Conservation (phyloP, 2,329 filamentous ascomycete genomes). For the Fusarium falciforme region DNA sequence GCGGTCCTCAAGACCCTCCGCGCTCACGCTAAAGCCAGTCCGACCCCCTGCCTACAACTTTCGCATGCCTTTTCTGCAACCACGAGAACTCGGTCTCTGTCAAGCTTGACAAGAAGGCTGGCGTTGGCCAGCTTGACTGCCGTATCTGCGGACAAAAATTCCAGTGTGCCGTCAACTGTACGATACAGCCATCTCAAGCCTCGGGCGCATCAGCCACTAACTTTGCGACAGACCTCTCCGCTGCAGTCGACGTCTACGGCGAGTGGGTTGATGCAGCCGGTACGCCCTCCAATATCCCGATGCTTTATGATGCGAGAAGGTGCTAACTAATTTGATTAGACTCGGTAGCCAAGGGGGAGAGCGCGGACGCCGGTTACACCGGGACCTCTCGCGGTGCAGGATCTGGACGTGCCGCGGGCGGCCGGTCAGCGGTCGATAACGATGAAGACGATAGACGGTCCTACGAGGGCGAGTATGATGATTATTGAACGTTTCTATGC, state of each 20-base stretch:
- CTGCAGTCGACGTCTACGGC: constrained; percentile 93
- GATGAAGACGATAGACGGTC: constrained; percentile 64
- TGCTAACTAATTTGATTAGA: constrained; percentile 50
- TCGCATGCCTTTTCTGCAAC: constrained; percentile 98
- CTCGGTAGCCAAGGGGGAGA: constrained; percentile 62
- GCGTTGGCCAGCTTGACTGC: constrained; percentile 86
- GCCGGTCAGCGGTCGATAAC: constrained; percentile 49
- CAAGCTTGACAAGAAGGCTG: constrained; percentile 93
- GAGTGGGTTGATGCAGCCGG: constrained; percentile 95
- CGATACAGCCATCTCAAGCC: constrained; percentile 41
- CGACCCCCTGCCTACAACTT: constrained; percentile 82
- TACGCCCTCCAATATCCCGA: constrained; percentile 46
- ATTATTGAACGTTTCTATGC: constrained; percentile 57
- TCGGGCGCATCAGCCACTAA: constrained; percentile 28
- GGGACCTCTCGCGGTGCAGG: constrained; percentile 43
- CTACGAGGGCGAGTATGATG: constrained; percentile 67
- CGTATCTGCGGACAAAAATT: constrained; percentile 95
- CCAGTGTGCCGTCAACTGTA: constrained; percentile 93
- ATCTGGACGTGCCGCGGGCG: constrained; percentile 36
- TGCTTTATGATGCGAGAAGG: neutral
- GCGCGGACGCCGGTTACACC: constrained; percentile 44
- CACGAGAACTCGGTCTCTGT: constrained; percentile 93
- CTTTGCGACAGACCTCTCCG: constrained; percentile 77
- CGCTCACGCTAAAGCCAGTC: constrained; percentile 56
- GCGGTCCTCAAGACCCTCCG: neutral